Evolutionary conservation across 176 grass and related monocot species (phyloP).

Genomic region (Calamus simplicifolius): DNA sequence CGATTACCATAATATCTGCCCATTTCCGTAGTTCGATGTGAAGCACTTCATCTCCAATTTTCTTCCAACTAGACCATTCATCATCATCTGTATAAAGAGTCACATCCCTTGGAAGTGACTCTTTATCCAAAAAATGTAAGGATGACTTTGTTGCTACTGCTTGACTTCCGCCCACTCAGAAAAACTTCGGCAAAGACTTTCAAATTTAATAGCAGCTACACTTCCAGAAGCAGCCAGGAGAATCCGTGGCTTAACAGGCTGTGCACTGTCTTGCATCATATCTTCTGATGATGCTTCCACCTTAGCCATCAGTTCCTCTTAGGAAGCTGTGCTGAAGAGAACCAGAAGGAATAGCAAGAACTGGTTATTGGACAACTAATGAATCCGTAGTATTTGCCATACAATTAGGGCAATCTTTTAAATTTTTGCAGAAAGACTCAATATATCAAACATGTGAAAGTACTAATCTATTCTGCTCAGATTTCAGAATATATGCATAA

Average conservation of each 20-base stretch:
- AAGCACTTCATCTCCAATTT: conserved; percentile 83
- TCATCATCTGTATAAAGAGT: conserved; percentile 69
- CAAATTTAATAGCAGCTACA: conserved; percentile 94
- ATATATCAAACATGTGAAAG: no score
- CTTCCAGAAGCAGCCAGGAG: conserved; percentile 87
- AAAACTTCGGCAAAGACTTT: conserved; percentile 65
- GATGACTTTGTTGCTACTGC: conserved; percentile 61
- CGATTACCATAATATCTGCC: conserved; percentile 86
- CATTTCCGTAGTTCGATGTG: conserved; percentile 94
- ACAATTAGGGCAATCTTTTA: no score
- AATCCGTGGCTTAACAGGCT: conserved; percentile 48
- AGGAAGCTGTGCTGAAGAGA: no score
- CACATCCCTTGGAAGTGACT: conserved; percentile 44
- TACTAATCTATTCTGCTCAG: no score
- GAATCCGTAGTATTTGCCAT: no score
- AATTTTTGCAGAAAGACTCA: no score
- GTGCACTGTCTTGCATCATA: conserved; percentile 18
- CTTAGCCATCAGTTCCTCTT: conserved; percentile 30
- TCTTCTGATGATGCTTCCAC: conserved; percentile 29
- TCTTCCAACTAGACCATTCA: conserved; percentile 94
- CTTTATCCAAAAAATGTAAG: conserved; percentile 67
- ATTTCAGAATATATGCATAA: no score
- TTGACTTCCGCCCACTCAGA: conserved; percentile 81
- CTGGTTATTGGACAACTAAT: no score
- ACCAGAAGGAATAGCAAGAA: no score